Percentiles rank a stretch among this genome's conserved stretches.
phyloP scores from a whole-genome alignment of 345 rosid genomes.

The Eucalyptus lansdowneana region DNA sequence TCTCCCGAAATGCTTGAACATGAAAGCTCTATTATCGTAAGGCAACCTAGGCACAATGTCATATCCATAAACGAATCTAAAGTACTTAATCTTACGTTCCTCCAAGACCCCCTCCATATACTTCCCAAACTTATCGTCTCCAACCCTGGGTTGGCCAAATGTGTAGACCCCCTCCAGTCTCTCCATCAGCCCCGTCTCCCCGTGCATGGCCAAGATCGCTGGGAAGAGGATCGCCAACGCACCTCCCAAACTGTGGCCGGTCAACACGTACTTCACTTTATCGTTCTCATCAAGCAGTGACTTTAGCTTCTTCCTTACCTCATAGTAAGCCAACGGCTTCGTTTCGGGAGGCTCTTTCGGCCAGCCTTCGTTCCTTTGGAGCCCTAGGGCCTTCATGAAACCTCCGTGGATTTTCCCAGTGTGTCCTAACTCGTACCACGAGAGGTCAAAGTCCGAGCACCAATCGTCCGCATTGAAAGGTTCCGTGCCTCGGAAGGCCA shows the following conservation, averaged over 20 bases:
- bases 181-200: conserved; percentile 21
- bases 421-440: conserved; percentile 18
- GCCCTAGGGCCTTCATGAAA: conserved; percentile 57
- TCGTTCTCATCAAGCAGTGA: background rate
- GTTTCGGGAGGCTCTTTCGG: background rate
- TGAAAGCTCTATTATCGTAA: conserved; percentile 20
- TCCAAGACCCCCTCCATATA: conserved; percentile 24
- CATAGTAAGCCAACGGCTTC: conserved; percentile 37
- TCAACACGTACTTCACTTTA: conserved; percentile 33
- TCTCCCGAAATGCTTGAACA: conserved; percentile 54
- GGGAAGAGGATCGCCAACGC: conserved; percentile 45
- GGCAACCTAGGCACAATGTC: conserved; percentile 58
- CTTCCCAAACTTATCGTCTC: conserved; percentile 29
- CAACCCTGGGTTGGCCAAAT: conserved; percentile 71
- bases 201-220: conserved; percentile 39
- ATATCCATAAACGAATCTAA: conserved; percentile 47
- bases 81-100: conserved; percentile 19
- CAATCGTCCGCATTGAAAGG: conserved; percentile 28
- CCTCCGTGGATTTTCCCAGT: conserved; percentile 46
- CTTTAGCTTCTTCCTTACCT: conserved; percentile 26
- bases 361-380: background rate
- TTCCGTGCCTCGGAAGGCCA: conserved; percentile 42
- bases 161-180: conserved; percentile 62
- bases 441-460: conserved; percentile 29
- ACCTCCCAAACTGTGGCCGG: conserved; percentile 71